phyloP scores from a whole-genome alignment of 2,329 filamentous ascomycete species.

The Paecilomyces sp. region DNA sequence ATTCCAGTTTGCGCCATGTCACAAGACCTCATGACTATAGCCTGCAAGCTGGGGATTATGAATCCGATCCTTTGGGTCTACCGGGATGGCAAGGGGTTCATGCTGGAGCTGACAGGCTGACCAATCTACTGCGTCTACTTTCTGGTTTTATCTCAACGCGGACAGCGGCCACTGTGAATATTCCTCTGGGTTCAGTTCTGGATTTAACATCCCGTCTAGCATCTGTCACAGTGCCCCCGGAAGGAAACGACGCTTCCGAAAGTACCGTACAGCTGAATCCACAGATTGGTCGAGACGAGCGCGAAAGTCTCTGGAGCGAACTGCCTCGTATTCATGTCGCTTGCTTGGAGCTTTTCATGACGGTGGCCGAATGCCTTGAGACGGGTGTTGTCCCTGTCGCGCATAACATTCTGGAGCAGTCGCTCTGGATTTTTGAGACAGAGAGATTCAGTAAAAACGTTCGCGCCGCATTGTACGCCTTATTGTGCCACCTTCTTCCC shows the following conservation, averaged over 20 bases:
- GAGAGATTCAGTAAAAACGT: slow-evolving; percentile 46
- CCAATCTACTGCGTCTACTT: slow-evolving; percentile 59
- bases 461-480: slow-evolving; percentile 54
- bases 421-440: slow-evolving; percentile 60
- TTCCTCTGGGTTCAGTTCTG: slow-evolving; percentile 61
- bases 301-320: slow-evolving; percentile 66
- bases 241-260: slow-evolving; percentile 32
- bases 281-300: slow-evolving; percentile 71
- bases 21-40: slow-evolving; percentile 29
- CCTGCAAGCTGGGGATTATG: slow-evolving; percentile 28
- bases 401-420: slow-evolving; percentile 62
- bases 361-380: slow-evolving; percentile 53
- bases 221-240: slow-evolving; percentile 51
- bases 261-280: slow-evolving; percentile 57
- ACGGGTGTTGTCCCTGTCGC: slow-evolving; percentile 52
- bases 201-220: slow-evolving; percentile 66
- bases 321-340: slow-evolving; percentile 70
- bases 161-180: slow-evolving; percentile 58
- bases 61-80: slow-evolving; percentile 44
- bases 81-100: slow-evolving; percentile 67
- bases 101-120: slow-evolving; percentile 63
- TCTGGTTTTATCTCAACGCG: slow-evolving; percentile 55
- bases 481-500: slow-evolving; percentile 52
- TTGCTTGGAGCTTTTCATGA: slow-evolving; percentile 55
- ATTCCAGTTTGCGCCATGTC: slow-evolving; percentile 30